phyloP scores from a whole-genome alignment of 164 flowering plant genomes.

The Cinnamomum chago region DNA sequence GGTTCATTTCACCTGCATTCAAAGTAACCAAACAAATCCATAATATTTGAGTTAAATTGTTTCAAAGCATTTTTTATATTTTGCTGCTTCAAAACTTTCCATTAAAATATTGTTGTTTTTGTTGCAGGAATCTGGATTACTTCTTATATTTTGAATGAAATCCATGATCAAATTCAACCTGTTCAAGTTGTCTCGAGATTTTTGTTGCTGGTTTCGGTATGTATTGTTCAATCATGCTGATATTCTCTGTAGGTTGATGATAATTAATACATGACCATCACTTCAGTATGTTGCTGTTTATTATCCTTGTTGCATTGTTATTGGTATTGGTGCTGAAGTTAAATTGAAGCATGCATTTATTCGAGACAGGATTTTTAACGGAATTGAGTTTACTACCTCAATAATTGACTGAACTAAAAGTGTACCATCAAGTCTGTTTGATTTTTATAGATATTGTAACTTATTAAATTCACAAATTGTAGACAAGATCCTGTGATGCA shows the following conservation, averaged over 20 bases:
- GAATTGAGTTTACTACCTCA: no score
- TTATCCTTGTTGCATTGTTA: not conserved
- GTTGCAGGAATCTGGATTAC: constrained; percentile 58
- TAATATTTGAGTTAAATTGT: not conserved
- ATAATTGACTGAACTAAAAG: no score
- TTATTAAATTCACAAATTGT: no score
- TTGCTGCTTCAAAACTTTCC: not conserved
- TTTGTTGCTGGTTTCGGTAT: constrained; percentile 51
- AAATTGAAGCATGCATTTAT: no score
- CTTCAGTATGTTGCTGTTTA: not conserved
- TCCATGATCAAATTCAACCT: constrained; percentile 52
- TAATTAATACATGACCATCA: not conserved
- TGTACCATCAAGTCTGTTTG: no score
- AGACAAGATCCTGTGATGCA: no score
- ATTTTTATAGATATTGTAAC: no score
- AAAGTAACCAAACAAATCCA: not conserved
- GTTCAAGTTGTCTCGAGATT: constrained; percentile 75
- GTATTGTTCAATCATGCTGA: constrained; percentile 1
- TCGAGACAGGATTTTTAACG: no score
- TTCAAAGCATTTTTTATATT: not conserved
- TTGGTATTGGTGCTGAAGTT: no score
- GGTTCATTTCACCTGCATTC: no score
- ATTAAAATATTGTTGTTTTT: not conserved
- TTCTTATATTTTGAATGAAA: constrained; percentile 63
- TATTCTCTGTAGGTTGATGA: not conserved